Evolutionary conservation across 1,284 basidiomycete species (phyloP), one percentile per base, ranked within the genome.

Genomic region (Cutaneotrichosporon mucoides): DNA sequence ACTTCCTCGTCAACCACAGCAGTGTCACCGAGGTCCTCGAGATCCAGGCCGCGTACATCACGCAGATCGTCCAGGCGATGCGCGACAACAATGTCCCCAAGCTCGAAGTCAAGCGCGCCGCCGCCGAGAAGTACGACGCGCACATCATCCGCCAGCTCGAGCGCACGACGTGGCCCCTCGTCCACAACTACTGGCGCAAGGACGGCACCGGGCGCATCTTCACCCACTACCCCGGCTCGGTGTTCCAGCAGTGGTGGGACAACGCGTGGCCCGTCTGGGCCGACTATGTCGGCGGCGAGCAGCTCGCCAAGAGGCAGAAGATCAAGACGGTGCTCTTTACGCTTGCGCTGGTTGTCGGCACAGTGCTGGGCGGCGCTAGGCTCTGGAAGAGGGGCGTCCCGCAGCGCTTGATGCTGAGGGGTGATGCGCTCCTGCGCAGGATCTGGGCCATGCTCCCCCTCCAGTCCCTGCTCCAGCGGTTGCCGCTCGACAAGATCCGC

Each of bases 1-100:
- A 73, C 61, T 63, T 61, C 15, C 62, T 68, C 24, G 60, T 64
- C 52, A 64, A 64, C 57, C 62, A 64, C 62, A 52, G 48, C 37
- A 54, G 55, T 41, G 57, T 64, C 24, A 64, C 59, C 13, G 40
- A 42, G 33, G 48, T 61, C 42, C 57, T 64, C 36, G 62, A 64
- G 57, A 56, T 61, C 51, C 59, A 64, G 54, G 48, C 62, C 4
- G 56, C 59, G 6, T 61, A 64, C 55, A 57, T 64, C 36, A 59
- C 59, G 9, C 45, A 57, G 51, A 45, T 64, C 37, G 40, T 64
- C 24, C 15, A 41, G 33, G 57, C 55, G 9, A 64, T 64, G 62
- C 62, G 57, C 57, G 53, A 64, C 51, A 35, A 54, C 55, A 7
- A 33, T 37, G 59, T 64, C 49, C 46, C 53, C 38, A 57, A 58